Evolutionary conservation across 345 rosid species (phyloP).

Genomic region (Eucalyptus curtisii): DNA sequence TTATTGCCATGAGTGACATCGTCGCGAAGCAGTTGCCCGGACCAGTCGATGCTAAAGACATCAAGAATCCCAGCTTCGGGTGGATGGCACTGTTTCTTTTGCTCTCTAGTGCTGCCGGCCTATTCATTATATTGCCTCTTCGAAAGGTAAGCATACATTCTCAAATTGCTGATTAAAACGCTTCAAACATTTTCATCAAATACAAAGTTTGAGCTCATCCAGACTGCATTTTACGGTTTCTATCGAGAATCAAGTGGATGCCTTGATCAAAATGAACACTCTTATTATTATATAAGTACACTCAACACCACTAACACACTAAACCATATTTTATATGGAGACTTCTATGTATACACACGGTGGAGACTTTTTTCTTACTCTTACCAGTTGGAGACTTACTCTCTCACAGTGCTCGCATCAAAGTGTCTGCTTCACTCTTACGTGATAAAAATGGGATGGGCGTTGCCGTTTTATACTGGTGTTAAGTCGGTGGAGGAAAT

Average conservation of each 20-base stretch:
- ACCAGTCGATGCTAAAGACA: background rate
- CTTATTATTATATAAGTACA: background rate
- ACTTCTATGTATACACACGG: background rate
- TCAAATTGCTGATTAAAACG: background rate
- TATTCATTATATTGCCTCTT: background rate
- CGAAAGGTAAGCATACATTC: background rate
- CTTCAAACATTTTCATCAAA: background rate
- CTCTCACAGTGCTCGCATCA: too few relatives aligned
- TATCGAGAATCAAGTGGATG: background rate
- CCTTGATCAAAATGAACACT: background rate
- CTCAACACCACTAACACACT: background rate
- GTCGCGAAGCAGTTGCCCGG: background rate
- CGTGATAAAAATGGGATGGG: background rate
- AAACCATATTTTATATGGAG: background rate
- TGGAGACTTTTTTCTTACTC: background rate
- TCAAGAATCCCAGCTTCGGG: background rate
- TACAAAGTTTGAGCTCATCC: background rate
- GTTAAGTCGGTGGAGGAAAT: background rate
- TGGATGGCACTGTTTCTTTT: background rate
- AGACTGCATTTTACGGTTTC: background rate
- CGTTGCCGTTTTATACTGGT: background rate
- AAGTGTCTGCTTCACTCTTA: background rate
- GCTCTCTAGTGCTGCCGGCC: background rate
- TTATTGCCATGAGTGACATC: background rate
- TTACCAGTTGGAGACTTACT: background rate